Base-by-base conservation (phyloP, 2,329 filamentous ascomycete genomes). In the Fusarium sacchari region DNA sequence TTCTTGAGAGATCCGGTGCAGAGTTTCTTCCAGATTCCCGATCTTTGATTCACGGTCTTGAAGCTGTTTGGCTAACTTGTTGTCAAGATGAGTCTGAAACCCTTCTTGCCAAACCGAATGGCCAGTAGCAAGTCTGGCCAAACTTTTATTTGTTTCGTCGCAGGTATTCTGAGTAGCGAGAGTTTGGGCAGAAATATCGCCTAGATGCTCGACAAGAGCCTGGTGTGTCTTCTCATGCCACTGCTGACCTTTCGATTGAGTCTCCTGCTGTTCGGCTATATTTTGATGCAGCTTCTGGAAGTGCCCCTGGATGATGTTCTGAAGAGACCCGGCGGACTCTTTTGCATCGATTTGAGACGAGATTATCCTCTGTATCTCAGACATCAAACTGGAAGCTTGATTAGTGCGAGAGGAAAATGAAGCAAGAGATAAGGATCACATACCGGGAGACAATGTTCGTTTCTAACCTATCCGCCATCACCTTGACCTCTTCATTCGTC, bases 391-490 rank as follows among this genome's bases (percentile, higher is more conserved):
- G 22, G 26, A 22, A 44, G 24, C 10, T 15, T 28, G 24, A 55
- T 69, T 55, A 37, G 32, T 36, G 53, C 39, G 67, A 52, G 44
- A 44, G 32, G 5, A 37, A 44, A 39, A 13, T 17, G 9, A n/a
- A 13, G 7, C 40, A 18, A 9, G 14, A 10, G 22, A n/a, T 12
- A 40, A 22, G 32, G 18, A 28, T 37, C n/a, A 36, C 55, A 28
- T 72, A 78, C 77, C 56, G 64, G 32, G 64, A 60, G 52, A 77
- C 14, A 14, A 78, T 72, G 14, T 61, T 74, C 5, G 52, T n/a
- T 43, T 75, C 74, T 11, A 77, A 28, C 18, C 7, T 62, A 26
- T 68, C 36, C 11, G 69, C n/a, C 34, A 68, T 60, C n/a, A 49
- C 30, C n/a, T 61, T 60, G n/a, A 73, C 22, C 15, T 59, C 40